Evolutionary conservation across 345 rosid genomes (phyloP), one percentile per base, ranked within the genome.

Genomic region (Arabis hirsuta): DNA sequence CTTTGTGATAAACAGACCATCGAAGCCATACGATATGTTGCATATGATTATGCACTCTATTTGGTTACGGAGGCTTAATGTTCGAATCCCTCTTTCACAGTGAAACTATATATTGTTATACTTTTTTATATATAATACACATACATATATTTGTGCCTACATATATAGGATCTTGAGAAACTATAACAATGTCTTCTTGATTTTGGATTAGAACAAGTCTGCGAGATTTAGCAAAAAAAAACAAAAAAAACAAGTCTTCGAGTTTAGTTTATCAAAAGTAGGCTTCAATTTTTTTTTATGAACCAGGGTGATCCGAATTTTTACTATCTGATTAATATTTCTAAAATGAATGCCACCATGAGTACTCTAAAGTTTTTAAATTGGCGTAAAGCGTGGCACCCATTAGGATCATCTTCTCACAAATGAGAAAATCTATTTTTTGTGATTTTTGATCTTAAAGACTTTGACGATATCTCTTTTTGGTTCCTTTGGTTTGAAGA

Each of bases 11-110:
- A 84, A 88, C 29, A 79, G 88, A 42, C 94, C 91, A 9, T 74
- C 91, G 26, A 72, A 82, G 72, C 88, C 90, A 2, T 89, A 71
- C 71, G 91, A 87, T 73, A 75, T 82, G 52, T 32, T 89, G 69
- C 83, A 84, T 67, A 89, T 89, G 95, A 73, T 89, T 20, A 62
- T 85, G 67, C 95, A 89, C 56, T 89, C 90, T 7, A 73, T 85
- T 1, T 89, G 95, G 95, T 75, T 89, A 12, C 84, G 90, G 41
- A 81, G 91, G 78, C 82, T 89, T 26, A 86, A 88, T 59, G 55
- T 84, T 42, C 75, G 76, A 69, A 31, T 80, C 41, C 72, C 82
- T 55, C 65, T 58, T 24, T 64, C 57, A 14, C 43, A 41, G 20
- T 73, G 63, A 56, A 32, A 55, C 43, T 46, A 31, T 43, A 5